Conservation (phyloP, 1,284 basidiomycete genomes). For the Tilletia caries region DNA sequence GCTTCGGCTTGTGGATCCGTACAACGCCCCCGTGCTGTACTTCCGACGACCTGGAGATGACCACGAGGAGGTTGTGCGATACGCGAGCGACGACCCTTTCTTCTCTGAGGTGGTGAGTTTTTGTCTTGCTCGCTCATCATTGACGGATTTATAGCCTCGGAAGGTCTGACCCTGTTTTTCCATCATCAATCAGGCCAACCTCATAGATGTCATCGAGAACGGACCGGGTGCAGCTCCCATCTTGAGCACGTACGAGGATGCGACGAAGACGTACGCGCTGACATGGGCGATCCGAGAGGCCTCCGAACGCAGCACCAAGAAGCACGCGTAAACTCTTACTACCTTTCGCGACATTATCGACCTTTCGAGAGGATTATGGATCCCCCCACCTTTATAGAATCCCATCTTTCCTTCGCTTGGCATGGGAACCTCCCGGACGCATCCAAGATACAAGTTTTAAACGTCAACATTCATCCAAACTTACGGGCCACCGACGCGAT, state of each 20-base stretch:
- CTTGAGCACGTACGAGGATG: conserved; percentile 46
- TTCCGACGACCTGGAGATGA: conserved; percentile 51
- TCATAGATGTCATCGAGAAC: conserved; percentile 51
- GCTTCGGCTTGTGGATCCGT: conserved; percentile 50
- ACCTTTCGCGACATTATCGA: too few species aligned
- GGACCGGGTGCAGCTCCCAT: conserved; percentile 40
- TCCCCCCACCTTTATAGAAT: too few species aligned
- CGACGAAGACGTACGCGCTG: conserved; percentile 51
- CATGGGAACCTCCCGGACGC: too few species aligned
- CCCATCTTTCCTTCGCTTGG: too few species aligned
- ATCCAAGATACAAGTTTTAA: too few species aligned
- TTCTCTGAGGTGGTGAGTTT: conserved; percentile 45
- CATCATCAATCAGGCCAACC: conserved; percentile 20
- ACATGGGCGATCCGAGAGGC: conserved; percentile 51
- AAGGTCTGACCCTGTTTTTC: not conserved
- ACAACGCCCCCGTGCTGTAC: conserved; percentile 52
- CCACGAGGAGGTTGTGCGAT: conserved; percentile 52
- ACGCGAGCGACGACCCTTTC: conserved; percentile 53
- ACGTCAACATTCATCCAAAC: too few species aligned
- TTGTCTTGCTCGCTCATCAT: not conserved
- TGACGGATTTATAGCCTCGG: not conserved
- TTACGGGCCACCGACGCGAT: too few species aligned
- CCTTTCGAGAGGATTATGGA: too few species aligned
- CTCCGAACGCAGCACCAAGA: conserved; percentile 26
- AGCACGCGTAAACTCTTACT: conserved; percentile 9